Evolutionary conservation across 2,329 filamentous ascomycete genomes (phyloP).

Genomic region (Talaromyces sp.): DNA sequence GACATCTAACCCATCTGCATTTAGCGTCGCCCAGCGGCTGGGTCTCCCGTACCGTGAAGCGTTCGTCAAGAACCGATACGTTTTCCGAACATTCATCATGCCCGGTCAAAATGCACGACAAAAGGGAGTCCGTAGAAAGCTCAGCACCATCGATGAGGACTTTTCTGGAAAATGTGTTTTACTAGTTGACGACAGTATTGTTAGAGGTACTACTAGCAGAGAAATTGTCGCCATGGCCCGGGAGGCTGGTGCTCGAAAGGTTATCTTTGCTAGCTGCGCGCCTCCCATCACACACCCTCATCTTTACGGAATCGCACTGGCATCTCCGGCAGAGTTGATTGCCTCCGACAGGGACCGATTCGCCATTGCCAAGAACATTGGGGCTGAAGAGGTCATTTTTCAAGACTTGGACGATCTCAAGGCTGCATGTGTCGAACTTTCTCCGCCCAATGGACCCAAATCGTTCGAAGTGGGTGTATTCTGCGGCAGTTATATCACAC

Average conservation of each 20-base stretch:
- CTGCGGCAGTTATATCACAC: conserved; percentile 79
- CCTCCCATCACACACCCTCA: conserved; percentile 81
- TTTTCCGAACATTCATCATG: conserved; percentile 85
- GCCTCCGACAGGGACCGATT: conserved; percentile 60
- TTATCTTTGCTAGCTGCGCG: conserved; percentile 77
- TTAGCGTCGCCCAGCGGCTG: conserved; percentile 67
- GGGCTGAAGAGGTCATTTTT: conserved; percentile 71
- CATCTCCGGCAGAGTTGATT: conserved; percentile 65
- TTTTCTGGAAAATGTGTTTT: conserved; percentile 76
- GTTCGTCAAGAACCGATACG: conserved; percentile 86
- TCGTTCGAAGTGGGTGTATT: conserved; percentile 91
- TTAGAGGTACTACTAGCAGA: conserved; percentile 74
- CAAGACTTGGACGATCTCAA: conserved; percentile 75
- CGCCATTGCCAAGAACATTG: conserved; percentile 63
- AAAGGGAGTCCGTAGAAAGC: conserved; percentile 82
- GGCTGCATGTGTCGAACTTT: conserved; percentile 68
- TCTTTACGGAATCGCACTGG: conserved; percentile 56
- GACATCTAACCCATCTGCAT: conserved; percentile 76
- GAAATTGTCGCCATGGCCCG: conserved; percentile 80
- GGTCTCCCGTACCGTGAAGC: conserved; percentile 73
- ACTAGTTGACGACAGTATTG: conserved; percentile 85
- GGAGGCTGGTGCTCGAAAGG: conserved; percentile 74
- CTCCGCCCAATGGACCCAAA: conserved; percentile 47
- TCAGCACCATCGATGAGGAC: conserved; percentile 80
- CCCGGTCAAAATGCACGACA: conserved; percentile 74